Evolutionary conservation across 2,329 filamentous ascomycete species (phyloP).

Genomic region (Sporothrix phasma): DNA sequence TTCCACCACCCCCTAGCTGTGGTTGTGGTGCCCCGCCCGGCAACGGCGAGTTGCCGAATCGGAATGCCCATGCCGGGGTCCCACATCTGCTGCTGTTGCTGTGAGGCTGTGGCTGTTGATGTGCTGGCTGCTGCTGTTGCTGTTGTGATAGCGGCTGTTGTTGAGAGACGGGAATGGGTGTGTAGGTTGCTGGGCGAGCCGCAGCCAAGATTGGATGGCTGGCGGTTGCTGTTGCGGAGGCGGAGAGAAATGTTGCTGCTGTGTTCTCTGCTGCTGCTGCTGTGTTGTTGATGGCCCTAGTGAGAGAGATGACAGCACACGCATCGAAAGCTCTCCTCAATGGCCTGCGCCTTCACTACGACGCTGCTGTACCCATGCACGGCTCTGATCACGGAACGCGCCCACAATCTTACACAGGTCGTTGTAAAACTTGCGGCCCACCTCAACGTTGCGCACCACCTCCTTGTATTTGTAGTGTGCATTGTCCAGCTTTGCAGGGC

Average conservation of each 20-base stretch:
- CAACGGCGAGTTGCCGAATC: constrained; percentile 48
- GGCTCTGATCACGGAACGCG: constrained; percentile 66
- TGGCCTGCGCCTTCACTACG: constrained; percentile 66
- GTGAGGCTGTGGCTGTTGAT: constrained; percentile 10
- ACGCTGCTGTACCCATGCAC: constrained; percentile 69
- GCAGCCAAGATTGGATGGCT: constrained; percentile 50
- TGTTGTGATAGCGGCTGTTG: neutral
- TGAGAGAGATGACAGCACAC: constrained; percentile 37
- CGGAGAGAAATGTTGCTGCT: constrained; percentile 22
- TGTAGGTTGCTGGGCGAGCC: constrained; percentile 41
- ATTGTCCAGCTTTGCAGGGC: constrained; percentile 79
- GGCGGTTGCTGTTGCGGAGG: constrained; percentile 25
- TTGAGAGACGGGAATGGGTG: neutral
- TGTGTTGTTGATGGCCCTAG: constrained; percentile 19
- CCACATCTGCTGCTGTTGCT: constrained; percentile 48
- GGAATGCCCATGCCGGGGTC: constrained; percentile 71
- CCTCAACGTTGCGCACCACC: constrained; percentile 82
- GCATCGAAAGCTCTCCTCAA: constrained; percentile 59
- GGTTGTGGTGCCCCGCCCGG: constrained; percentile 18
- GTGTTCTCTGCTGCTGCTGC: constrained; percentile 19
- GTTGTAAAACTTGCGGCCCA: constrained; percentile 93
- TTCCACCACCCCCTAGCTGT: constrained; percentile 6
- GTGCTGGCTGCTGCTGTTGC: neutral
- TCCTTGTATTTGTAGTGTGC: constrained; percentile 96
- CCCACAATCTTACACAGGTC: constrained; percentile 82